Conservation (phyloP, 1,139 yeast genomes). For the Scheffersomyces quercinus region DNA sequence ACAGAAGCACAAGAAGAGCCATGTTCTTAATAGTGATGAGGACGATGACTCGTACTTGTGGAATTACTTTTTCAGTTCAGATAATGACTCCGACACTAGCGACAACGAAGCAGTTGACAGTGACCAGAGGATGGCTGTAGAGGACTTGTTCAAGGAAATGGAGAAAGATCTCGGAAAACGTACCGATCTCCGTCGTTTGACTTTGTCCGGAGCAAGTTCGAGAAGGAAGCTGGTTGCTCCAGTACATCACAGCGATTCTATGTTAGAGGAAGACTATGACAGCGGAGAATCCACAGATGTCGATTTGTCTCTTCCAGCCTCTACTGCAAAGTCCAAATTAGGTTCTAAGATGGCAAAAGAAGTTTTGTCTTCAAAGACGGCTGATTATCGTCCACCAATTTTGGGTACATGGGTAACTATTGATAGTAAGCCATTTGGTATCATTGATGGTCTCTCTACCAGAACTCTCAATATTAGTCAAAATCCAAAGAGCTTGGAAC, state of each 20-base stretch:
- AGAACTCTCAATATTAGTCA: constrained; percentile 51
- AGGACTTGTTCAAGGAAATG: constrained; percentile 6
- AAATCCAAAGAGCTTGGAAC: constrained; percentile 14
- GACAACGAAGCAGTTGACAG: constrained; percentile 32
- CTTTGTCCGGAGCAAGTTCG: constrained; percentile 3
- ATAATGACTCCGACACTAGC: constrained; percentile 31
- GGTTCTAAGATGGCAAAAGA: constrained; percentile 86
- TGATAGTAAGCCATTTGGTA: constrained; percentile 82
- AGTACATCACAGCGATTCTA: background rate
- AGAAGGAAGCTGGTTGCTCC: constrained; percentile 4
- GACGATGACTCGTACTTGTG: constrained; percentile 56
- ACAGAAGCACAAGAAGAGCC: constrained; percentile 10
- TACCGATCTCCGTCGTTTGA: constrained; percentile 3
- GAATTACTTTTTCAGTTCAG: constrained; percentile 55
- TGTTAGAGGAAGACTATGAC: constrained; percentile 33
- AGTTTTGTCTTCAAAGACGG: constrained; percentile 78
- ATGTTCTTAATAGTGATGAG: constrained; percentile 37
- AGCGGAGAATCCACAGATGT: constrained; percentile 92
- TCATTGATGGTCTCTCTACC: constrained; percentile 91
- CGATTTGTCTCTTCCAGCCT: constrained; percentile 72
- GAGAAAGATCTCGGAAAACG: constrained; percentile 2
- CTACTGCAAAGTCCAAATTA: constrained; percentile 50
- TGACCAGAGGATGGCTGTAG: constrained; percentile 9
- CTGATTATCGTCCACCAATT: constrained; percentile 87
- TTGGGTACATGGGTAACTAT: constrained; percentile 89